Evolutionary conservation across 2,329 filamentous ascomycete species (phyloP), one percentile per base, ranked within the genome.

Genomic region (Metarhizium sp.): DNA sequence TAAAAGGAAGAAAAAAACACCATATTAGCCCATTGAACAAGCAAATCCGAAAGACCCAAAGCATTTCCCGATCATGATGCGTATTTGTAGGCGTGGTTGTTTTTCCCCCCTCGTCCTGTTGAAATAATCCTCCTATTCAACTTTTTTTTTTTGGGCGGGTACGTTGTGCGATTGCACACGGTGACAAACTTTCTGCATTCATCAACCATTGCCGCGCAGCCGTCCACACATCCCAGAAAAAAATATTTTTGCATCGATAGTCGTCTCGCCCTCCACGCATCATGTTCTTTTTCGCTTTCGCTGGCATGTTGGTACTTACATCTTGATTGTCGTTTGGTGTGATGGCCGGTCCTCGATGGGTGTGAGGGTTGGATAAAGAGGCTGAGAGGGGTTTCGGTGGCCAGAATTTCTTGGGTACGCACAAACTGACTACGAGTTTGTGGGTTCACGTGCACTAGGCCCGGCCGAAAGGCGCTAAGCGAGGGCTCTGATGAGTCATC

Each of bases 321-420:
- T 74, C 72, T 74, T 74, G 69, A 71, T 67, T 73, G 63, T 70
- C 67, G 66, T 66, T 70, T 67, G 63, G 66, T 62, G 67, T 69
- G 67, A 73, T 72, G 72, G 72, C 65, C 66, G 69, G 64, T 71
- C 70, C 68, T 73, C 69, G 67, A 66, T 70, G 63, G 65, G 63
- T 67, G 66, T 63, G 63, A 61, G 59, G 61, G 57, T 60, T 64
- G 64, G 64, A 70, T 65, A 69, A 67, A 56, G 54, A 53, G 64
- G 66, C 65, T 64, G 64, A 69, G 68, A 70, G 70, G 72, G 71
- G 67, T 70, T 69, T 70, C 59, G 58, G 62, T 64, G 63, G 63
- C 65, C 63, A 71, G 66, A 73, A 72, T 70, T 73, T 73, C 69
- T 71, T 63, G 60, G 63, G 65, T 62, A 63, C 65, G 59, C 62